phyloP scores from a whole-genome alignment of 2,329 filamentous ascomycete genomes.

The Cryoendolithus antarcticus region DNA sequence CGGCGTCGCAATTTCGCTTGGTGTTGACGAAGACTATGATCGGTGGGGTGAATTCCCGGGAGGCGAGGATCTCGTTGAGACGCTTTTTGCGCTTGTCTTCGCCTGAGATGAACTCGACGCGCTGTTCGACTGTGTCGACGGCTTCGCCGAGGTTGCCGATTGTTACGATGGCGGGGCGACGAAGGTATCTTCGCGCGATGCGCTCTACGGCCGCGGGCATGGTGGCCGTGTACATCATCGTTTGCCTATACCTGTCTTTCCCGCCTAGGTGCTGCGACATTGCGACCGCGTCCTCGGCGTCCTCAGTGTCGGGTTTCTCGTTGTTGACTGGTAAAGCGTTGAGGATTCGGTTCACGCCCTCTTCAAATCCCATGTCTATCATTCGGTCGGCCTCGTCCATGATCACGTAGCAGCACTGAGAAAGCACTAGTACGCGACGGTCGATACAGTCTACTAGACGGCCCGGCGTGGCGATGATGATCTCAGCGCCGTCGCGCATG shows the following conservation, averaged over 20 bases:
- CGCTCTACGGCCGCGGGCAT: slow-evolving; percentile 89
- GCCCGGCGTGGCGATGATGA: slow-evolving; percentile 95
- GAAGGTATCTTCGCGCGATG: slow-evolving; percentile 93
- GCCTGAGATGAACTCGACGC: slow-evolving; percentile 78
- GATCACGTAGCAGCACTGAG: slow-evolving; percentile 96
- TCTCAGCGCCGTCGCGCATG: slow-evolving; percentile 84
- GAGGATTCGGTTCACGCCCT: slow-evolving; percentile 93
- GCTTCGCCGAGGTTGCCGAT: slow-evolving; percentile 93
- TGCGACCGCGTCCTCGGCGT: slow-evolving; percentile 71
- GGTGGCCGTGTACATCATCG: slow-evolving; percentile 99
- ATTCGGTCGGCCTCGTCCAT: slow-evolving; percentile 99
- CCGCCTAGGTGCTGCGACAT: slow-evolving; percentile 71
- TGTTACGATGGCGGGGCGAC: slow-evolving; percentile 81
- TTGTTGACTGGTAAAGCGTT: slow-evolving; percentile 85
- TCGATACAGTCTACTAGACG: slow-evolving; percentile 96
- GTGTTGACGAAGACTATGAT: slow-evolving; percentile 99
- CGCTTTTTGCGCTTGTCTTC: slow-evolving; percentile 97
- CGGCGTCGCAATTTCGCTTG: slow-evolving; percentile 94
- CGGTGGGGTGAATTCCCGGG: slow-evolving; percentile 67
- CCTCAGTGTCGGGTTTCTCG: slow-evolving; percentile 88
- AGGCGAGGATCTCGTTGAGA: slow-evolving; percentile 76
- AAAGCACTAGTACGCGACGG: slow-evolving; percentile 75
- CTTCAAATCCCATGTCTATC: slow-evolving; percentile 97
- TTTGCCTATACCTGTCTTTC: slow-evolving; percentile 78
- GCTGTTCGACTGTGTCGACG: slow-evolving; percentile 94